Evolutionary conservation across 306 rosid species (phyloP).

Genomic region (Albizia julibrissin): DNA sequence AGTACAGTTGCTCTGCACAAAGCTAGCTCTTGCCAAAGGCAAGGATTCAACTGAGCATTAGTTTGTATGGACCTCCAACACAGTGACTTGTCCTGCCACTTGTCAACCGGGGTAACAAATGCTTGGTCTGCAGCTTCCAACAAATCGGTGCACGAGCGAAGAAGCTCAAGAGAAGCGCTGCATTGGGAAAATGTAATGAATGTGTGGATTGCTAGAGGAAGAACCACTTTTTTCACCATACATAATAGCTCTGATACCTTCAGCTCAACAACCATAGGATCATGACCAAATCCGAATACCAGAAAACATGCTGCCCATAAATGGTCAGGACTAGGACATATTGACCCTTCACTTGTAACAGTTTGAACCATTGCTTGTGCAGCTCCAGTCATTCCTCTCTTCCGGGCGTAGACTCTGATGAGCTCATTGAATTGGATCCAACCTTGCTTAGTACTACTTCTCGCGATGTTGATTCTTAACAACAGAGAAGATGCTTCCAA

Average conservation of each 20-base stretch:
- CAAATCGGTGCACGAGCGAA: conserved; percentile 72
- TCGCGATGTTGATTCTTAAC: conserved; percentile 73
- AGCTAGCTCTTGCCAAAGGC: conserved; percentile 88
- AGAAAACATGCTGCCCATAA: conserved; percentile 87
- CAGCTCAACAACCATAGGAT: conserved; percentile 69
- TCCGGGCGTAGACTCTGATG: conserved; percentile 63
- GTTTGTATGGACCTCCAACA: conserved; percentile 84
- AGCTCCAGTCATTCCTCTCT: conserved; percentile 56
- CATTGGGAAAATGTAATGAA: conserved; percentile 84
- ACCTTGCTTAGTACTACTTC: conserved; percentile 60
- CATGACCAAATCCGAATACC: conserved; percentile 75
- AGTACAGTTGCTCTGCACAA: conserved; percentile 76
- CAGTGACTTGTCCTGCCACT: conserved; percentile 76
- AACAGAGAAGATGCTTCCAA: conserved; percentile 84
- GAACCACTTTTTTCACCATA: conserved; percentile 61
- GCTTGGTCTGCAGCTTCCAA: conserved; percentile 91
- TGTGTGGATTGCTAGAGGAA: conserved; percentile 77
- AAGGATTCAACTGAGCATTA: conserved; percentile 81
- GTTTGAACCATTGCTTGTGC: conserved; percentile 83
- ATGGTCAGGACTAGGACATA: conserved; percentile 62
- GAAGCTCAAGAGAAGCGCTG: conserved; percentile 73
- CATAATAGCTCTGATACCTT: conserved; percentile 66
- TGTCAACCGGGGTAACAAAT: conserved; percentile 76
- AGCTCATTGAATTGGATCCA: conserved; percentile 63
- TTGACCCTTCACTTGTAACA: conserved; percentile 56